phyloP scores from a whole-genome alignment of 495 filamentous ascomycete species.

The Sabuloglossum arenarium region DNA sequence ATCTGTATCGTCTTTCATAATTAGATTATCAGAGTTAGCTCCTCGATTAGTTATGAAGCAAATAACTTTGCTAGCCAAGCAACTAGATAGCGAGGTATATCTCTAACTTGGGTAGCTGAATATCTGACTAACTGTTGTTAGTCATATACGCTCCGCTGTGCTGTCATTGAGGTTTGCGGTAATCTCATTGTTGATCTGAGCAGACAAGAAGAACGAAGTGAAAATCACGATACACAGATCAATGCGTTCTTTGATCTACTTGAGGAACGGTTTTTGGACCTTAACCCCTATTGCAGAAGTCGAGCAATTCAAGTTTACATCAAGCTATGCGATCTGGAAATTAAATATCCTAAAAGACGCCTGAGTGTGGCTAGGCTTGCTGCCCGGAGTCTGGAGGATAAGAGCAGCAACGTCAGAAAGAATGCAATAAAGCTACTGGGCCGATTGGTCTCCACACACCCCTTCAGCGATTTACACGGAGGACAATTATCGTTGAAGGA shows the following conservation, averaged over 20 bases:
- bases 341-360: conserved; percentile 83
- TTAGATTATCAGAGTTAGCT: conserved; percentile 86
- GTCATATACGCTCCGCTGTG: conserved; percentile 85
- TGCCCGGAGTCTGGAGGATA: conserved; percentile 78
- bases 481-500: conserved; percentile 66
- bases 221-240: conserved; percentile 82
- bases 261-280: conserved; percentile 86
- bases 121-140: conserved; percentile 16
- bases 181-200: conserved; percentile 82
- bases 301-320: conserved; percentile 83
- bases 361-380: conserved; percentile 74
- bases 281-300: conserved; percentile 91
- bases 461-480: conserved; percentile 80
- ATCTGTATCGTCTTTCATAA: conserved; percentile 90
- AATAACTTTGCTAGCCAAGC: conserved; percentile 81
- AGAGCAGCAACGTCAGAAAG: conserved; percentile 88
- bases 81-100: conserved; percentile 77
- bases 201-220: conserved; percentile 72
- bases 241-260: conserved; percentile 93
- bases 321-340: conserved; percentile 77
- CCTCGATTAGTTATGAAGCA: conserved; percentile 91
- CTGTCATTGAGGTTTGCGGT: conserved; percentile 95
- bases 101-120: neutral
- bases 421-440: conserved; percentile 88
- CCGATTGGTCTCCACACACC: conserved; percentile 76